Percentiles rank a stretch among this genome's conserved stretches.
These are phyloP conservation scores for Penicillium olsonii DNA, from an alignment of 2,329 filamentous ascomycete species.

Conservation along the genomic window DNA sequence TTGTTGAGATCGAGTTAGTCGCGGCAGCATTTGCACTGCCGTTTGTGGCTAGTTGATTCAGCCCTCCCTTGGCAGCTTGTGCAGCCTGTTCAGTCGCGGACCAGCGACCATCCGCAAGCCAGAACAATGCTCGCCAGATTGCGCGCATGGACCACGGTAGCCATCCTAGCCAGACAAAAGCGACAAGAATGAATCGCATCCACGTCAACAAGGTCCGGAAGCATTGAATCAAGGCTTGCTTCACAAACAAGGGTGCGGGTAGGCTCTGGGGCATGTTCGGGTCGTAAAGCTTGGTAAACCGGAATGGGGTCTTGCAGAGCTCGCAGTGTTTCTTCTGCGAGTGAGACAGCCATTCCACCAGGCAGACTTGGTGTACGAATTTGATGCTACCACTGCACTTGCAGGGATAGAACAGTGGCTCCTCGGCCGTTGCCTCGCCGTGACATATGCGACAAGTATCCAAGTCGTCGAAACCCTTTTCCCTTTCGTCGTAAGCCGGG, in stretches of 20 bases:
- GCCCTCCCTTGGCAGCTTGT: conserved; percentile 18
- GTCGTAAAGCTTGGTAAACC: conserved; percentile 96
- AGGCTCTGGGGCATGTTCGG: conserved; percentile 87
- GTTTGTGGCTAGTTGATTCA: conserved; percentile 28
- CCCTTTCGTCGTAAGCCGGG: conserved; percentile 48
- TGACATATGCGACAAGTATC: conserved; percentile 98
- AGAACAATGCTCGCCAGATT: conserved; percentile 92
- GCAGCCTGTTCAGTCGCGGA: conserved; percentile 31
- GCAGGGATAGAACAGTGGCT: conserved; percentile 95
- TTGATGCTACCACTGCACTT: conserved; percentile 99
- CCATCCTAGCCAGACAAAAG: conserved; percentile 83
- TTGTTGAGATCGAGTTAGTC: conserved; percentile 24
- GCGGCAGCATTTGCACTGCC: conserved; percentile 25
- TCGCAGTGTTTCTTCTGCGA: conserved; percentile 99
- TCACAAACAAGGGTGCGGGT: conserved; percentile 77
- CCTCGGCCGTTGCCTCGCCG: conserved; percentile 76
- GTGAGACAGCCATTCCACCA: conserved; percentile 98
- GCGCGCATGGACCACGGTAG: conserved; percentile 89
- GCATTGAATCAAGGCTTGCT: conserved; percentile 73
- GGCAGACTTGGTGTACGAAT: conserved; percentile 93
- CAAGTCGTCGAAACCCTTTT: conserved; percentile 53
- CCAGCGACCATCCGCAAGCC: conserved; percentile 81
- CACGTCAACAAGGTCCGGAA: conserved; percentile 72
- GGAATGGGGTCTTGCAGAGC: conserved; percentile 96
- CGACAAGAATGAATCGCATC: conserved; percentile 75